Base-by-base conservation (phyloP, 345 rosid genomes). In the Nephelium lappaceum region DNA sequence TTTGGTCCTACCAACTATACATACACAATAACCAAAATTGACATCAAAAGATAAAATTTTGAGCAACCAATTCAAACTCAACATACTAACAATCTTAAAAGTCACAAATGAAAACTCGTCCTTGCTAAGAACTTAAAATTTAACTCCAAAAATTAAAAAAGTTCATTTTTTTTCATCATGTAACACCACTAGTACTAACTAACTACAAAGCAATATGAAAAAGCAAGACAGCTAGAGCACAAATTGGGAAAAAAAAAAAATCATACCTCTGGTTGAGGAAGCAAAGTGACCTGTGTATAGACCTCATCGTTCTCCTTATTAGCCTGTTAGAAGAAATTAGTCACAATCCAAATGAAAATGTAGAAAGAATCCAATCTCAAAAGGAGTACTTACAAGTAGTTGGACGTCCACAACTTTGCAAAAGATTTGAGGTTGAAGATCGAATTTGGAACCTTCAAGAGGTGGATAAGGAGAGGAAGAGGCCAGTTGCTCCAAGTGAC, bases 271-370 rank as follows among this genome's bases (percentile, higher is more conserved):
- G 90, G 92, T 41, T 84, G 86, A 86, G 97, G 95, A 80, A 88
- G 93, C 80, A 93, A 81, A 75, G 91, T 74, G 68, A 93, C 85
- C 83, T 91, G 93, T 64, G 98, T 89, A 72, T 89, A 93, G 75
- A 93, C 98, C 84, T 89, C 97, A 84, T 95, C 92, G 83, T 91
- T 92, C 84, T 89, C 98, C 86, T 90, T 91, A 74, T 95, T 92
- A 69, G 98, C 98, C 98, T 95, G 80, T 74, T 62, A 73, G 45
- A 61, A 73, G 57, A 47, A 45, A 82, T 42, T 19, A 27, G 57
- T 36, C 43, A 76, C 71, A 81, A 76, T 42, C 49, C 51, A 73
- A 42, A 36, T 64, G n/a, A 45, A 15, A 19, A 8, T 60, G 19
- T 27, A 63, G 18, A 70, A 19, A 58, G 25, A 67, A 60, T 47